Conservation (phyloP, 179 eudicot genomes). For the Silene noctiflora region DNA sequence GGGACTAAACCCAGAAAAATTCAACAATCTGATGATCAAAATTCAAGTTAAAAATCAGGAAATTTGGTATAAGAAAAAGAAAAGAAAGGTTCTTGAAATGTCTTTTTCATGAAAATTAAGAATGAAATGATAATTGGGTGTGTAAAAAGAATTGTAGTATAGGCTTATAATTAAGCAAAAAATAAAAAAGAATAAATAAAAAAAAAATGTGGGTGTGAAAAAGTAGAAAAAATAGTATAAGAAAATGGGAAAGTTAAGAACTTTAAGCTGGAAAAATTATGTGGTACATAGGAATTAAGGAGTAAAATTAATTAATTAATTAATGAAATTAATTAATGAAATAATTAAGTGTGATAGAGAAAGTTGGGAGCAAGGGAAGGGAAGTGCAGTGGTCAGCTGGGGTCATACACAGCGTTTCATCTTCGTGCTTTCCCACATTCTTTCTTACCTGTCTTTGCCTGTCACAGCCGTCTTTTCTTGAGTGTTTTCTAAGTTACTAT, state of each 20-base stretch:
- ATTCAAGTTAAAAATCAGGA: slow-evolving; percentile 2
- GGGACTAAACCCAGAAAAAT: slow-evolving; percentile 10
- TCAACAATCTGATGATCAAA: slow-evolving; percentile 2
- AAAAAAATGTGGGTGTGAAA: not conserved
- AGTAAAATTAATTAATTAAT: not conserved
- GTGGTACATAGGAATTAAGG: slow-evolving; percentile 10
- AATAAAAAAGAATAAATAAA: slow-evolving; percentile 6
- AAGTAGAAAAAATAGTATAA: slow-evolving; percentile 3
- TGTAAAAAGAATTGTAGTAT: slow-evolving; percentile 14
- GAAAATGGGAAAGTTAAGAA: slow-evolving; percentile 24
- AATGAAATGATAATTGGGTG: slow-evolving; percentile 2
- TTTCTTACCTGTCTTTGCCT: slow-evolving; percentile 15
- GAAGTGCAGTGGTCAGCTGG: slow-evolving; percentile 29
- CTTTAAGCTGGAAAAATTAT: slow-evolving; percentile 30
- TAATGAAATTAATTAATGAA: not conserved
- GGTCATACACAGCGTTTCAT: slow-evolving; percentile 11
- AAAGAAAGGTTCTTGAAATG: not conserved
- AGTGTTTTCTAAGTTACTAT: slow-evolving; percentile 16
- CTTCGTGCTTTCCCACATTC: slow-evolving; percentile 42
- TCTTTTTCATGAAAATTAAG: slow-evolving; percentile 14
- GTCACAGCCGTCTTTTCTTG: slow-evolving; percentile 23
- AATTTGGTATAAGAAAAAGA: not conserved
- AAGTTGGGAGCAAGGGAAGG: not conserved
- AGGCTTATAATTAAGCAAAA: not conserved
- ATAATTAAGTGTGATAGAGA: not conserved